Evolutionary conservation across 768 basidiomycete species (phyloP).

Genomic region (Galerina sulciceps): DNA sequence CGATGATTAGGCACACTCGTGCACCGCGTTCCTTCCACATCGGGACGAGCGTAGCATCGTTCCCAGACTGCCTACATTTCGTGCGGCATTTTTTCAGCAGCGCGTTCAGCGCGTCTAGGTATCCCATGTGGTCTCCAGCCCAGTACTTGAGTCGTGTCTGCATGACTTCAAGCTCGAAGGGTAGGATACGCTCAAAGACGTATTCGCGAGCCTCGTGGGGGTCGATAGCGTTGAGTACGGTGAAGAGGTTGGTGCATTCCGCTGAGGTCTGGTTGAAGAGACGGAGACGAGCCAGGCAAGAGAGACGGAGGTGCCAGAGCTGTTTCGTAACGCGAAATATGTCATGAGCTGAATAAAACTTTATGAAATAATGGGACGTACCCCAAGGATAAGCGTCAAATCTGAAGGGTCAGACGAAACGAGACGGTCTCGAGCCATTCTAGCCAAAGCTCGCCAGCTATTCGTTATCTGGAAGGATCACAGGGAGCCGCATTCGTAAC

Average conservation of each 20-base stretch:
- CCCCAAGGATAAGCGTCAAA: slow-evolving; percentile 64
- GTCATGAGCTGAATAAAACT: not conserved
- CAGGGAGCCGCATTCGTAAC: not conserved
- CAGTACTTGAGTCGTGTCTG: slow-evolving; percentile 78
- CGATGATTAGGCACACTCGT: slow-evolving; percentile 76
- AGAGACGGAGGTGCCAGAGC: slow-evolving; percentile 87
- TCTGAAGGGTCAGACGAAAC: slow-evolving; percentile 74
- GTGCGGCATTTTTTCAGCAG: slow-evolving; percentile 64
- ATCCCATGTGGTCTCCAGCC: slow-evolving; percentile 80
- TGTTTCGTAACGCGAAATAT: slow-evolving; percentile 27
- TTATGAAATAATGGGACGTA: slow-evolving; percentile 36
- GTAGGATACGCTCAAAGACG: slow-evolving; percentile 63
- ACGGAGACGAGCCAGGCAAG: slow-evolving; percentile 77
- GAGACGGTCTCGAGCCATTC: slow-evolving; percentile 81
- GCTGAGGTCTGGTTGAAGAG: slow-evolving; percentile 88
- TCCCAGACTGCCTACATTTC: slow-evolving; percentile 45
- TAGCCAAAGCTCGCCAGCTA: slow-evolving; percentile 85
- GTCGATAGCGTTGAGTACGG: slow-evolving; percentile 64
- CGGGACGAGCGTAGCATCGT: slow-evolving; percentile 41
- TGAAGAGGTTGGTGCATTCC: slow-evolving; percentile 81
- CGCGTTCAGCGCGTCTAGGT: slow-evolving; percentile 73
- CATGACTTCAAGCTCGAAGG: slow-evolving; percentile 71
- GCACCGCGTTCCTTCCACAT: slow-evolving; percentile 89
- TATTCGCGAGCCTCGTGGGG: slow-evolving; percentile 55
- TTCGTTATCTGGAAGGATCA: slow-evolving; percentile 71